Evolutionary conservation across 345 rosid genomes (phyloP), one percentile per base, ranked within the genome.

Genomic region (Cardamine chenopodiifolia): DNA sequence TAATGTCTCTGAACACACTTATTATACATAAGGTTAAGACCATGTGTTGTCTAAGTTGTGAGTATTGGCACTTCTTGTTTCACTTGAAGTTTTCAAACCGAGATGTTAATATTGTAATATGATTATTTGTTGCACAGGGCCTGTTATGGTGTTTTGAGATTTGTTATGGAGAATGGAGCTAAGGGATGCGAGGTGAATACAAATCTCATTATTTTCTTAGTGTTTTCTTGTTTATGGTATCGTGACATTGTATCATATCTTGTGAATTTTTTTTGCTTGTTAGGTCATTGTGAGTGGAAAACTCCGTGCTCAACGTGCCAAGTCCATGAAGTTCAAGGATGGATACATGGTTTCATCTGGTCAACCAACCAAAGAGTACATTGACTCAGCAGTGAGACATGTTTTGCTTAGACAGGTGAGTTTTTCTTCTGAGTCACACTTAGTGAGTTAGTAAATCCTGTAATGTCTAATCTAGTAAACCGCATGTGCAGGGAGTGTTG

Each of bases 331-430:
- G 56, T 91, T 91, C 78, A 91, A 85, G 82, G 97, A 91, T 71
- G 96, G 96, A 11, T 92, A 92, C 84, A 92, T 89, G 97, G 86
- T 88, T n/a, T 92, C 97, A 5, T 85, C 97, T 31, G 96, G 97
- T 47, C 96, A 92, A 26, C 96, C 97, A 0, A 87, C 86, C 9
- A 89, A 91, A 13, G 93, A 92, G 13, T 92, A 89, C 69, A 89
- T 92, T 9, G 97, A 91, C 76, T 82, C 97, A 32, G 92, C 92
- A 55, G 90, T 89, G 58, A 85, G 85, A 66, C 93, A 90, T 15
- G 92, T 88, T 35, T 82, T 90, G 53, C 81, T 87, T 18, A 79
- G 96, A 80, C 96, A 88, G 89, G 97, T 88, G 3, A 14, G 83
- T 37, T 42, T 45, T 42, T 4, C 7, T 71, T 17, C 28, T 1